A percentile compares a stretch with the other conserved stretches of the same genome.
Conservation (phyloP, 1,284 basidiomycete species). For the Marasmius tenuissimus region DNA sequence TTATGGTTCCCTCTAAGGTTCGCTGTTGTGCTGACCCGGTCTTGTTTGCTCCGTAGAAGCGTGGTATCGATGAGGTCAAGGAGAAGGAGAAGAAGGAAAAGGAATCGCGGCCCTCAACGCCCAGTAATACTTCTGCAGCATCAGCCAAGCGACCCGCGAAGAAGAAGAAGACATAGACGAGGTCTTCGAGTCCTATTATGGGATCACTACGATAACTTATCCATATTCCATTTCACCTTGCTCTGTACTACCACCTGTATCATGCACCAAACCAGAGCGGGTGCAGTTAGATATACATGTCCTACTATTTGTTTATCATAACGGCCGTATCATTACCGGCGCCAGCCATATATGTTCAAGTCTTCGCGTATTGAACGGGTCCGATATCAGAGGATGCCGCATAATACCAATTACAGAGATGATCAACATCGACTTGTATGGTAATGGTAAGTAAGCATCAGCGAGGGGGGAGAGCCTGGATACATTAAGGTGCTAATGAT, state of each 20-base stretch:
- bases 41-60: conserved; percentile 47
- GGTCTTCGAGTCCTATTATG: not conserved
- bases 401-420: no score
- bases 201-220: not conserved
- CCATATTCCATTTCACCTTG: not conserved
- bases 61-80: conserved; percentile 63
- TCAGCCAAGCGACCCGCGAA: conserved; percentile 51
- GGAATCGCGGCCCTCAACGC: conserved; percentile 58
- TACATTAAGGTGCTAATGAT: no score
- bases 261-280: not conserved
- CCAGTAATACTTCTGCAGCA: conserved; percentile 35
- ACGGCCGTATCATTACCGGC: not conserved
- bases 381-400: not conserved
- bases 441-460: no score
- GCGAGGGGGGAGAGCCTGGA: no score
- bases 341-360: not conserved
- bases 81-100: conserved; percentile 58
- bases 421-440: no score
- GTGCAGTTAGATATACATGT: not conserved
- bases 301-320: not conserved
- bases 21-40: conserved; percentile 2
- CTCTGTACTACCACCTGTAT: not conserved
- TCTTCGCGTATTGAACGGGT: not conserved
- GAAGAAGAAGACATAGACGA: conserved; percentile 48
- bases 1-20: not conserved